A percentile compares a stretch with the other conserved stretches of the same genome.
phyloP scores from a whole-genome alignment of 352 stramenopile genomes.

The Plasmopara viticola region DNA sequence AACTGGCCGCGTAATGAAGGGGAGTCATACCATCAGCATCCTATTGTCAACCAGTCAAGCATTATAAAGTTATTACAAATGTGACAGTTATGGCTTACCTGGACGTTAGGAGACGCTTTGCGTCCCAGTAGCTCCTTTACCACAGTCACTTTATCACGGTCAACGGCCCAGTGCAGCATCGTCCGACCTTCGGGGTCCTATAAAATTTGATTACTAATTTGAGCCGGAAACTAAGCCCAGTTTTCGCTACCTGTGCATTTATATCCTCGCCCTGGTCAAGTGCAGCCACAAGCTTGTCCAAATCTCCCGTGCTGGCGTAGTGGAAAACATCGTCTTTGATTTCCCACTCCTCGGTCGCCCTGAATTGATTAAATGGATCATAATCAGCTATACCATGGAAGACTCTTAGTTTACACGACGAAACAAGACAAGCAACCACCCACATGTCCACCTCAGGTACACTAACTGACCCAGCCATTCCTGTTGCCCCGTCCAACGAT shows the following conservation, averaged over 20 bases:
- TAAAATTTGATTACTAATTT: neutral
- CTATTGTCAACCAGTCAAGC: constrained; percentile 18
- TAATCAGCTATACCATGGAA: neutral
- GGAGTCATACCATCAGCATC: constrained; percentile 75
- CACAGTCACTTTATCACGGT: constrained; percentile 47
- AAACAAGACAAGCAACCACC: constrained; percentile 5
- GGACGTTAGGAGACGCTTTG: constrained; percentile 50
- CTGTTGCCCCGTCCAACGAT: constrained; percentile 30
- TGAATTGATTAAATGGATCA: constrained; percentile 5
- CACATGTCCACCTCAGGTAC: constrained; percentile 68
- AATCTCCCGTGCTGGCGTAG: constrained; percentile 57
- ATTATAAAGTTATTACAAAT: constrained; percentile 5
- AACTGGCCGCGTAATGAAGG: constrained; percentile 70
- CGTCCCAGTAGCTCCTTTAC: constrained; percentile 47
- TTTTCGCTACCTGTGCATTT: constrained; percentile 30
- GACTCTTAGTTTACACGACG: neutral
- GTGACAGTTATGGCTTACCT: constrained; percentile 22
- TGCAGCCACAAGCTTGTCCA: constrained; percentile 41
- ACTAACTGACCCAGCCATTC: constrained; percentile 55
- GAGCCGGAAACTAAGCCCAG: neutral
- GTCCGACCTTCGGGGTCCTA: constrained; percentile 71
- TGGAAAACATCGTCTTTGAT: constrained; percentile 67
- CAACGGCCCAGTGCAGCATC: constrained; percentile 79
- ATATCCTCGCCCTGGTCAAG: constrained; percentile 40
- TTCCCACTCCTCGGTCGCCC: constrained; percentile 73